Conservation (phyloP, 2,329 filamentous ascomycete species). For the Sporothrix phasma region DNA sequence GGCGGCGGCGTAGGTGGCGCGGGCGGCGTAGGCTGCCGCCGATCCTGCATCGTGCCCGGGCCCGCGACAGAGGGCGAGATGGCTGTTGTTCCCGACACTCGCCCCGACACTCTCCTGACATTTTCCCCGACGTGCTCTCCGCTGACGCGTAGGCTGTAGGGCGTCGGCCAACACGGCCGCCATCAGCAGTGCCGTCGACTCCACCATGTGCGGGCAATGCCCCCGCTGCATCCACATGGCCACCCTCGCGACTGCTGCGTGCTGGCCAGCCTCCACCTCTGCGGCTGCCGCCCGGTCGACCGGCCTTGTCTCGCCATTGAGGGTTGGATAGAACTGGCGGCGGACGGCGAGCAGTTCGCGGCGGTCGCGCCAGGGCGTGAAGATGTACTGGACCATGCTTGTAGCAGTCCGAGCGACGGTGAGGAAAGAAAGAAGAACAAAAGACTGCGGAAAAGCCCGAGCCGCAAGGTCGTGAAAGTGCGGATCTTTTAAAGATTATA, state of each 20-base stretch:
- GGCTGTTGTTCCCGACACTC: too few species aligned
- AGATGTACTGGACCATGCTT: constrained; percentile 58
- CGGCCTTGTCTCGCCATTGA: constrained; percentile 5
- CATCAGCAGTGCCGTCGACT: constrained; percentile 64
- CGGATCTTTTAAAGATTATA: too few species aligned
- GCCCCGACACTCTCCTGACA: too few species aligned
- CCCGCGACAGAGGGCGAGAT: background rate
- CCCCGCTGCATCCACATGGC: constrained; percentile 63
- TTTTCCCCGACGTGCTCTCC: too few species aligned
- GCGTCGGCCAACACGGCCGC: constrained; percentile 57
- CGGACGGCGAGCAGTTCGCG: constrained; percentile 57
- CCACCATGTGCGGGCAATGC: constrained; percentile 67
- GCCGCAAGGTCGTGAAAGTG: background rate
- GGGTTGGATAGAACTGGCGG: constrained; percentile 49
- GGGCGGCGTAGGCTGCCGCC: constrained; percentile 21
- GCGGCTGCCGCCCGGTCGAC: background rate
- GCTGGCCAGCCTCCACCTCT: constrained; percentile 25
- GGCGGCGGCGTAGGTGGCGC: constrained; percentile 55
- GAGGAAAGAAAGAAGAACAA: background rate
- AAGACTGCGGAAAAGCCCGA: background rate
- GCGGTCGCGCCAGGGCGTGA: constrained; percentile 62
- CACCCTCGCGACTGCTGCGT: constrained; percentile 46
- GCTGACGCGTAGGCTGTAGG: background rate
- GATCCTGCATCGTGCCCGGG: constrained; percentile 1
- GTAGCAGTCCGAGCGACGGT: background rate